phyloP scores from a whole-genome alignment of 2,329 filamentous ascomycete genomes.

The Arachnopeziza araneosa region DNA sequence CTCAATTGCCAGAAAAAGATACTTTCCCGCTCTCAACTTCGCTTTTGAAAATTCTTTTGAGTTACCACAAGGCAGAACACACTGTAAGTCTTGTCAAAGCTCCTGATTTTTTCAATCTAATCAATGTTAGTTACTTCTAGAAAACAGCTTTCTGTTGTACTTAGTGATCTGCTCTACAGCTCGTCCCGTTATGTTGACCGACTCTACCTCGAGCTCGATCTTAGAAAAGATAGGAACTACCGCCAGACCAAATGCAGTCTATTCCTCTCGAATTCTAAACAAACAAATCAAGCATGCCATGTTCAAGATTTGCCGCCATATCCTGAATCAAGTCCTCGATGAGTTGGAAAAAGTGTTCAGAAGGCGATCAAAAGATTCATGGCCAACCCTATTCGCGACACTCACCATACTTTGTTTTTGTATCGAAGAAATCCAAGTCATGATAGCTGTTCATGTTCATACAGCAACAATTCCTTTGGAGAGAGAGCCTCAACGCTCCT shows the following conservation, averaged over 20 bases:
- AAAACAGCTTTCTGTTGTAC: constrained; percentile 3
- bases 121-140: not conserved
- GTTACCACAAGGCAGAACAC: not conserved
- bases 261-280: constrained; percentile 16
- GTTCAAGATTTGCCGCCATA: constrained; percentile 3
- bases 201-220: constrained; percentile 8
- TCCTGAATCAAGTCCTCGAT: constrained; percentile 2
- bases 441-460: constrained; percentile 4
- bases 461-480: not conserved
- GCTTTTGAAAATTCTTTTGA: not conserved
- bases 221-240: not conserved
- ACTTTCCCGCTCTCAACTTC: not conserved
- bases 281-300: constrained; percentile 14
- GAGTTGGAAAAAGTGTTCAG: constrained; percentile 15
- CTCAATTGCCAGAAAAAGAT: not conserved
- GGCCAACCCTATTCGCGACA: constrained; percentile 12
- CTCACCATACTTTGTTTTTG: constrained; percentile 11
- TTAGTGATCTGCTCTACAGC: constrained; percentile 3
- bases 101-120: not conserved
- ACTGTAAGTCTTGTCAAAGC: not conserved
- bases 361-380: constrained; percentile 6
- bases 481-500: constrained; percentile 3
- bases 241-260: not conserved
- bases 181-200: constrained; percentile 10
- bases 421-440: constrained; percentile 11